phyloP scores from a whole-genome alignment of 2,329 filamentous ascomycete genomes.

The Aspergillus sp. region DNA sequence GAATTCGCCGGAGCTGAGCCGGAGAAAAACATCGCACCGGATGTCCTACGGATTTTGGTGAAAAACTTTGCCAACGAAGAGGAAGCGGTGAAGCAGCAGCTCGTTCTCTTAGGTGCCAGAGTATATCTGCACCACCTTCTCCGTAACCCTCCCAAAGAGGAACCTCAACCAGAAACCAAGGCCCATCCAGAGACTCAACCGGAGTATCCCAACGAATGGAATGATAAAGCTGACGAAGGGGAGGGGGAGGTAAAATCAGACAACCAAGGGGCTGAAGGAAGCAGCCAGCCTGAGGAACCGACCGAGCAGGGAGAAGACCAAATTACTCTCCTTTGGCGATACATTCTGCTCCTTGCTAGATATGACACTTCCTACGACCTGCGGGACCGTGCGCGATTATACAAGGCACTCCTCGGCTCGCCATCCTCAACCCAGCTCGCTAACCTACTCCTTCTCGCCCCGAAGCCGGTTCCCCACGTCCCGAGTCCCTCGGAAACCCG shows the following conservation, averaged over 20 bases:
- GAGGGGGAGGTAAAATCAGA: slow-evolving; percentile 13
- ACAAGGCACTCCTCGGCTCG: slow-evolving; percentile 76
- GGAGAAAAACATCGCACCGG: slow-evolving; percentile 86
- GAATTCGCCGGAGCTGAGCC: slow-evolving; percentile 81
- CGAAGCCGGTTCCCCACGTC: slow-evolving; percentile 88
- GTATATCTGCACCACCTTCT: slow-evolving; percentile 85
- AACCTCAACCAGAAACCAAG: slow-evolving; percentile 23
- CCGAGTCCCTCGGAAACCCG: slow-evolving; percentile 85
- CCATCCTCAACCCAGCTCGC: slow-evolving; percentile 78
- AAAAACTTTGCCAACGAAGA: slow-evolving; percentile 82
- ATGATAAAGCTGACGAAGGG: slow-evolving; percentile 15
- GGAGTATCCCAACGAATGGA: slow-evolving; percentile 35
- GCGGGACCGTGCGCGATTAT: slow-evolving; percentile 84
- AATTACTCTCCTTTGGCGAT: slow-evolving; percentile 77
- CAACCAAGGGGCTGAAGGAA: slow-evolving; percentile 23
- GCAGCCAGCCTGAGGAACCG: slow-evolving; percentile 32
- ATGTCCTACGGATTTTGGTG: slow-evolving; percentile 83
- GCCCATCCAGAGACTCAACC: slow-evolving; percentile 19
- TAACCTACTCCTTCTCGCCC: slow-evolving; percentile 83
- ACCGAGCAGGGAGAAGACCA: slow-evolving; percentile 52
- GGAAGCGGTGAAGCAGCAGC: slow-evolving; percentile 85
- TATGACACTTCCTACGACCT: slow-evolving; percentile 96
- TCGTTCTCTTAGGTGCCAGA: slow-evolving; percentile 90
- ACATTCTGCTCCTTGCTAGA: slow-evolving; percentile 78
- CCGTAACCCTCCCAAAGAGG: slow-evolving; percentile 45